Evolutionary conservation across 805 yeast species (phyloP), one percentile per base, ranked within the genome.

Genomic region (Ogataea trehaloabstinens): DNA sequence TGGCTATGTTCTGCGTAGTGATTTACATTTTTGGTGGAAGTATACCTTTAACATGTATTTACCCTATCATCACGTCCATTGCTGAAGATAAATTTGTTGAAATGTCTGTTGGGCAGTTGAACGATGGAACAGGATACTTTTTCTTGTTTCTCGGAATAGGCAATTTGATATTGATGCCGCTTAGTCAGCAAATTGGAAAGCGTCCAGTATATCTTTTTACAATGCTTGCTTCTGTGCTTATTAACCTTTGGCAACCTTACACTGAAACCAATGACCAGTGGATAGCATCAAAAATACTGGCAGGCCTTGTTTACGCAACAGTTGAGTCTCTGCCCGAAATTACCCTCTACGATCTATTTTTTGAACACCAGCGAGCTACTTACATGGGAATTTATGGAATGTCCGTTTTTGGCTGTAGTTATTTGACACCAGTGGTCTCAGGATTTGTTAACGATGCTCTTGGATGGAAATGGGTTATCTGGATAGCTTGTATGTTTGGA

Each of bases 351-450:
- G 80, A 74, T 50, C 49, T 74, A 32, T 74, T 67, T 48, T 76
- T 73, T 51, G 73, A 70, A 44, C 78, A 76, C 49, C 73, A 75
- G 50, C 58, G 76, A 46, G 74, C 74, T 4, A 57, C 64, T 12
- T 66, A 66, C 28, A 61, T 73, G 64, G 69, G 70, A 24, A 49
- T 76, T 15, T 78, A 78, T 52, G 76, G 78, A 42, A 56, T 70
- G 42, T 74, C 82, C 12, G 63, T 81, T 15, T 66, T 77, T 25
- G 67, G 68, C 10, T 76, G 80, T 8, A 73, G 77, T 29, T 79
- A 63, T 48, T 56, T 76, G 41, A 82, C 82, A 4, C 83, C 84
- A 4, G 62, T 78, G 48, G 66, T 78, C 34, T 79, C 82, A 7
- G 82, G 82, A 10, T 73, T 74, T 46, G 73, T 79, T 40, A 67